Evolutionary conservation across 2,329 filamentous ascomycete genomes (phyloP), one percentile per base, ranked within the genome.

Genomic region (Cercospora citrullina): DNA sequence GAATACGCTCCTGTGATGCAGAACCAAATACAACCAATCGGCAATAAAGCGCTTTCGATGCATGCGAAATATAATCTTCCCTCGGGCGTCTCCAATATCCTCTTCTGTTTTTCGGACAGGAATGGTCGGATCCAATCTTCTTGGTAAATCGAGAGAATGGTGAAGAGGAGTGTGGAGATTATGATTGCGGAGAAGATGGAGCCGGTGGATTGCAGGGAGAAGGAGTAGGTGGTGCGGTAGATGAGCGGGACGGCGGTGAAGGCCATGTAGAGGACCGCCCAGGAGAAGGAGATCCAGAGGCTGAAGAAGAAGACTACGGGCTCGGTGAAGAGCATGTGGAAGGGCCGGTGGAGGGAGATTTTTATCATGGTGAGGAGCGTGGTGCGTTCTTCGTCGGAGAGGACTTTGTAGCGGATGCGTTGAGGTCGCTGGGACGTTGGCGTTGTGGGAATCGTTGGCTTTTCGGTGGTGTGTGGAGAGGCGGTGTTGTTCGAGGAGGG

Each of bases 201-300:
- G 61, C 91, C 91, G 0, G 86, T 90, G 84, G 39, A 89, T 80
- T 68, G 84, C 85, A 30, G 28, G 28, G 28, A 30, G 81, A 96
- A 94, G 72, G 82, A 80, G 76, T 94, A 88, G 55, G 87, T 88
- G 5, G 82, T 85, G 23, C 82, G 75, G 79, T 95, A 96, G 26
- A 96, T 89, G 4, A 95, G 85, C 0, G 93, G 92, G 5, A 97
- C 87, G 1, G 92, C 90, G 14, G 88, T 87, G 73, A 97, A 94
- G 12, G 91, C 92, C 18, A 97, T 83, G 78, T 97, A 97, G 0
- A 97, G 86, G 0, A 96, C 87, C 0, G 91, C 93, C 94, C 94
- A 97, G 21, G 90, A 90, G 78, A 97, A 97, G 0, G 92, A 86
- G 0, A 93, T 90, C 94, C 94, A 97, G 0, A 96, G 83, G 0